Evolutionary conservation across 306 rosid species (phyloP), one percentile per base, ranked within the genome.

Genomic region (Vachellia collinsii): DNA sequence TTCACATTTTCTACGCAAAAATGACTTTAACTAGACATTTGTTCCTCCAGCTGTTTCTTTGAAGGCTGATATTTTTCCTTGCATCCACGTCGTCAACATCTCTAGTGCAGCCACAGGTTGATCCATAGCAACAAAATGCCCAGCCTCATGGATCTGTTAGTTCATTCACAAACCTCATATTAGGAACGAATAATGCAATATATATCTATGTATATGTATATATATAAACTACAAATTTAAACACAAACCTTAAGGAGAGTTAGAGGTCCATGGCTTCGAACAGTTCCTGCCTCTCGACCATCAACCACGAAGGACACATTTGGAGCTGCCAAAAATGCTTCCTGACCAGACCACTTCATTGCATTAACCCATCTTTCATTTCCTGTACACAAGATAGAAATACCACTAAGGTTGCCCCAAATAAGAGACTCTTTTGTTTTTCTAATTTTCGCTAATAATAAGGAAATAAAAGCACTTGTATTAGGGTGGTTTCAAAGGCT

Each of bases 41-140:
- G n/a, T n/a, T 50, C 20, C 20, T 50, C 20, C 56, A 13, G 34
- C 34, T 29, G 56, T 50, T 50, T 50, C 56, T 16, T 50, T 51
- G 59, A 20, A 2, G 62, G 62, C 9, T 73, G 89, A 84, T 76
- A 29, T 29, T 29, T 87, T 92, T 37, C 94, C 97, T 77, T 89
- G 92, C 93, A 85, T 92, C 98, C 97, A 94, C 63, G 69, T 83
- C 68, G 73, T 86, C 44, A 94, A 80, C 98, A 94, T 94, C 62
- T 91, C 74, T 50, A 92, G 72, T 62, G 97, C 90, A 39, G 91
- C 97, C 82, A 92, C 84, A 38, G 98, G 96, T 90, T 94, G 98
- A 87, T 94, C 97, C 98, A 94, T 89, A 46, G 97, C 97, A 69
- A 94, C 98, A 93, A 94, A 88, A 76, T 94, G 97, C 77, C 98